These are phyloP conservation scores for Kodamaea ohmeri DNA, from an alignment of 1,139 yeast genomes.

Conservation along the genomic window DNA sequence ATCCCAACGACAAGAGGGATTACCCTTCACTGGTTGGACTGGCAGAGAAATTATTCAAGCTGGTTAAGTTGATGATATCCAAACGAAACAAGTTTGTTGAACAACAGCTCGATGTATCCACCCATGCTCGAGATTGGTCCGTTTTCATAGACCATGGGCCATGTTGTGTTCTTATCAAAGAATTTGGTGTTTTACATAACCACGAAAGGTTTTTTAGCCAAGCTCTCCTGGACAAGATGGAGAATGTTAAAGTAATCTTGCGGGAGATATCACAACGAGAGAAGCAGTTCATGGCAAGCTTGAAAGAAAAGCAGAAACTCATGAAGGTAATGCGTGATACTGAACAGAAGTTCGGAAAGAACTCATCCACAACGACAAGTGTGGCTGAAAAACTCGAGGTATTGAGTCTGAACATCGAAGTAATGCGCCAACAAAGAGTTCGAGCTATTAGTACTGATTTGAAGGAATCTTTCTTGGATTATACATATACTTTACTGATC, in stretches of 20 bases:
- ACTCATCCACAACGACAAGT: conserved; percentile 37
- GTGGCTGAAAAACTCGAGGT: conserved; percentile 52
- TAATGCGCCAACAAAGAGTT: conserved; percentile 49
- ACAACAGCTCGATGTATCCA: conserved; percentile 34
- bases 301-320: conserved; percentile 31
- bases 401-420: conserved; percentile 41
- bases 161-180: conserved; percentile 37
- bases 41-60: conserved; percentile 15
- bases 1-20: conserved; percentile 3
- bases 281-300: conserved; percentile 39
- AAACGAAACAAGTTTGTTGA: conserved; percentile 28
- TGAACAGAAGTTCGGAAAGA: conserved; percentile 47
- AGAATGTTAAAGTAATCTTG: conserved; percentile 40
- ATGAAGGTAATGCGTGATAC: conserved; percentile 35
- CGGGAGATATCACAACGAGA: conserved; percentile 51
- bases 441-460: conserved; percentile 46
- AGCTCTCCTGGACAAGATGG: conserved; percentile 37
- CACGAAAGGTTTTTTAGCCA: conserved; percentile 34
- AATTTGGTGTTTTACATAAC: conserved; percentile 37
- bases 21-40: conserved; percentile 13
- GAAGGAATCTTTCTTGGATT: conserved; percentile 44
- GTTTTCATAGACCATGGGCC: conserved; percentile 37
- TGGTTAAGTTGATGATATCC: conserved; percentile 1
- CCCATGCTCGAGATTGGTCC: conserved; percentile 43
- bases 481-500: conserved; percentile 35